Conservation (phyloP, 768 basidiomycete species). For the Mycena pura region DNA sequence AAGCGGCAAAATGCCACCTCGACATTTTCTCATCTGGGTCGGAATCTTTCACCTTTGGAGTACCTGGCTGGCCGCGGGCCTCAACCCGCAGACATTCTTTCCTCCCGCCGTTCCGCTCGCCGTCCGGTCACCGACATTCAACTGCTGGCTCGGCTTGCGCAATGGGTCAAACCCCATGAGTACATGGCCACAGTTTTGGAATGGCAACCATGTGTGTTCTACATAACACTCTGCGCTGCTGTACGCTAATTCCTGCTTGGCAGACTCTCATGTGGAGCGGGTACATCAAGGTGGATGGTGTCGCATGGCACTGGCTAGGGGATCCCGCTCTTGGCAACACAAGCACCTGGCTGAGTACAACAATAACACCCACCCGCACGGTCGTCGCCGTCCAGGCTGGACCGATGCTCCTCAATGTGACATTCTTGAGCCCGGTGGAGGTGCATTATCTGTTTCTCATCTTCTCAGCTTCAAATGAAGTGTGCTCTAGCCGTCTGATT, state of each 20-base stretch:
- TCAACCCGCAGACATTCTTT: slow-evolving; percentile 36
- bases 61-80: neutral
- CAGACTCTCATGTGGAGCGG: slow-evolving; percentile 60
- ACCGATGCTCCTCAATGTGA: slow-evolving; percentile 55
- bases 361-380: slow-evolving; percentile 64
- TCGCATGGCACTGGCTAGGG: slow-evolving; percentile 53
- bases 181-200: slow-evolving; percentile 59
- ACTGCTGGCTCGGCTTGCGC: slow-evolving; percentile 46
- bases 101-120: slow-evolving; percentile 57
- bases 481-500: slow-evolving; percentile 49
- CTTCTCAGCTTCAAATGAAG: too few species aligned
- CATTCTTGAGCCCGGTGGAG: slow-evolving; percentile 65
- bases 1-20: too few species aligned
- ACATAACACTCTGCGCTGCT: too few species aligned
- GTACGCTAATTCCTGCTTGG: too few species aligned
- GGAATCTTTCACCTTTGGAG: slow-evolving; percentile 2
- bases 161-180: slow-evolving; percentile 39
- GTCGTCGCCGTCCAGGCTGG: slow-evolving; percentile 59
- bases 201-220: slow-evolving; percentile 46
- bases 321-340: slow-evolving; percentile 32
- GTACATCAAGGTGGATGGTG: slow-evolving; percentile 53
- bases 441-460: slow-evolving; percentile 33
- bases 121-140: slow-evolving; percentile 59
- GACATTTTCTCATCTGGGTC: neutral
- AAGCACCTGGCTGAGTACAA: slow-evolving; percentile 13